phyloP scores from a whole-genome alignment of 768 basidiomycete genomes.

The Russula earlei region DNA sequence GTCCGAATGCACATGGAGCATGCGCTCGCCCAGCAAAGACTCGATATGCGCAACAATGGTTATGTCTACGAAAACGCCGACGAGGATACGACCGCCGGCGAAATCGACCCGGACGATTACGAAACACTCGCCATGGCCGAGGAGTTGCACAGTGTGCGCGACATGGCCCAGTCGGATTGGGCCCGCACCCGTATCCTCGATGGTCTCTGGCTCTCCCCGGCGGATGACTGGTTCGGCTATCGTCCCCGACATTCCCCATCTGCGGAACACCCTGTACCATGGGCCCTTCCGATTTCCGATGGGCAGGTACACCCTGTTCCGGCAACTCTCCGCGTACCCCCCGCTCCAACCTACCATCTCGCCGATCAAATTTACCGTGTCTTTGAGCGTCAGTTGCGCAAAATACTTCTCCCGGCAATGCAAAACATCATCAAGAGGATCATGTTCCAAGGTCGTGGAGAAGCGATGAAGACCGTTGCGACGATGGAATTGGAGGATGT shows the following conservation, averaged over 20 bases:
- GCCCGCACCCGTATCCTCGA: slow-evolving; percentile 62
- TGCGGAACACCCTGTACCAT: slow-evolving; percentile 49
- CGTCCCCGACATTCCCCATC: slow-evolving; percentile 23
- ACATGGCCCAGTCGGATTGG: slow-evolving; percentile 63
- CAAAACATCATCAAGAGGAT: slow-evolving; percentile 56
- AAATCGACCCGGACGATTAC: slow-evolving; percentile 20
- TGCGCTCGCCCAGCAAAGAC: slow-evolving; percentile 46
- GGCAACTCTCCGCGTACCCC: slow-evolving; percentile 38
- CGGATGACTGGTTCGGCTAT: slow-evolving; percentile 51
- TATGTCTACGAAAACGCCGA: slow-evolving; percentile 27
- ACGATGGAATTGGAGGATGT: slow-evolving; percentile 57
- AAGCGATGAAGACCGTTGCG: slow-evolving; percentile 48
- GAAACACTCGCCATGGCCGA: slow-evolving; percentile 34
- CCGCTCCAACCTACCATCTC: slow-evolving; percentile 53
- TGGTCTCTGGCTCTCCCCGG: slow-evolving; percentile 68
- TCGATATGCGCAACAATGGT: slow-evolving; percentile 29
- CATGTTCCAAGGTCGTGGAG: slow-evolving; percentile 50
- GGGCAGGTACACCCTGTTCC: slow-evolving; percentile 38
- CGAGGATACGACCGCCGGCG: slow-evolving; percentile 21
- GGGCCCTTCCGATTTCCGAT: slow-evolving; percentile 33
- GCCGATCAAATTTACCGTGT: slow-evolving; percentile 55
- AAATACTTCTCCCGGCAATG: slow-evolving; percentile 56
- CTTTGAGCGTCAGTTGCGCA: slow-evolving; percentile 48
- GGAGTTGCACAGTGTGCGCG: slow-evolving; percentile 36
- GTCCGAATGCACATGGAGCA: slow-evolving; percentile 58